phyloP scores from a whole-genome alignment of 2,329 filamentous ascomycete genomes.

The Emergomyces pasteurianus region DNA sequence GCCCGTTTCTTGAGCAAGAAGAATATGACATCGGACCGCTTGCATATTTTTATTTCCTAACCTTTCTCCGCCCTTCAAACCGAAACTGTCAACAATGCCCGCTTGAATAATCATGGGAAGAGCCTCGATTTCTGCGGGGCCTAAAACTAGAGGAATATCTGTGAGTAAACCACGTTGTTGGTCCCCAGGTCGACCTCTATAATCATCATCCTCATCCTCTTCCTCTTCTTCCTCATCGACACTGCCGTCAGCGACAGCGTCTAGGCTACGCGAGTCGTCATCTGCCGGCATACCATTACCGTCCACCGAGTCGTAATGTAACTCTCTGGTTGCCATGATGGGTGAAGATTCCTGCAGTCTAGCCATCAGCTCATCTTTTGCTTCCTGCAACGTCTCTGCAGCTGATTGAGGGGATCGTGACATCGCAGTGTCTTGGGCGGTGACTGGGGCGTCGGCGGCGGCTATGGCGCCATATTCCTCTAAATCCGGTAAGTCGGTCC shows the following conservation, averaged over 20 bases:
- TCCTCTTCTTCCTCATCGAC: slow-evolving; percentile 39
- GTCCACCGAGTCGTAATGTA: slow-evolving; percentile 30
- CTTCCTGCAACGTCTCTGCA: slow-evolving; percentile 39
- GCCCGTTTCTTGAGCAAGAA: slow-evolving; percentile 80
- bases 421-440: slow-evolving; percentile 35
- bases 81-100: slow-evolving; percentile 75
- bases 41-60: slow-evolving; percentile 64
- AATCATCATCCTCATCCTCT: slow-evolving; percentile 41
- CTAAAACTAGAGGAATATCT: slow-evolving; percentile 86
- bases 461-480: slow-evolving; percentile 29
- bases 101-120: slow-evolving; percentile 96
- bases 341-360: slow-evolving; percentile 35
- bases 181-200: slow-evolving; percentile 39
- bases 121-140: slow-evolving; percentile 90
- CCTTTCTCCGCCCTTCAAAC: slow-evolving; percentile 51
- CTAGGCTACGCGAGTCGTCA: slow-evolving; percentile 31
- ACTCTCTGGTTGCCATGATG: slow-evolving; percentile 28
- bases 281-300: slow-evolving; percentile 31
- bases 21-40: slow-evolving; percentile 76
- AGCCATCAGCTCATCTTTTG: slow-evolving; percentile 40
- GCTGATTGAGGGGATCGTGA: slow-evolving; percentile 37
- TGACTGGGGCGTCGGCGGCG: slow-evolving; percentile 27
- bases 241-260: slow-evolving; percentile 32
- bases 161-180: slow-evolving; percentile 67
- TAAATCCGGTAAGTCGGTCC: slow-evolving; percentile 34